Percentiles rank a stretch among this genome's conserved stretches.
Evolutionary conservation across 805 yeast genomes (phyloP).

Genomic region (Myxozyma lipomycoides): DNA sequence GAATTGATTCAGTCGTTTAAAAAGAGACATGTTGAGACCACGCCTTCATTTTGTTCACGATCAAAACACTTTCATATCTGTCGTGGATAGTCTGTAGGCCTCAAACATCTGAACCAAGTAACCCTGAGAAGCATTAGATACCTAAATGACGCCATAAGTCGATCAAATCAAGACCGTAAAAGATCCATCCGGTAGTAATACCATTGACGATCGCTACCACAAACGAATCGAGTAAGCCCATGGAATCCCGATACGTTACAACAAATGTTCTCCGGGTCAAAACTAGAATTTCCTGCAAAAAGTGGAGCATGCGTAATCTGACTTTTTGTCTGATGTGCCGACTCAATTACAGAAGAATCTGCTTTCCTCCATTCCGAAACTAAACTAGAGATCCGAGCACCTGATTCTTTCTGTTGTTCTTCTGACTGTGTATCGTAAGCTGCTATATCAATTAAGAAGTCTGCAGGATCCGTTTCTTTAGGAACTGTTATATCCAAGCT

Average conservation of each 20-base stretch:
- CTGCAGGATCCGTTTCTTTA: conserved; percentile 56
- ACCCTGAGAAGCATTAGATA: conserved; percentile 51
- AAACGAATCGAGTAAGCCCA: conserved; percentile 46
- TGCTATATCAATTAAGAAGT: conserved; percentile 53
- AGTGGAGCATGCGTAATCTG: conserved; percentile 44
- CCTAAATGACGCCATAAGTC: conserved; percentile 49
- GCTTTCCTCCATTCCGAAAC: conserved; percentile 40
- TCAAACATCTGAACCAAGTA: conserved; percentile 57
- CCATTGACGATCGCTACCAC: conserved; percentile 53
- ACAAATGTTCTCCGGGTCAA: conserved; percentile 46
- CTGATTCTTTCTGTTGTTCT: conserved; percentile 39
- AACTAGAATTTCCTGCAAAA: conserved; percentile 44
- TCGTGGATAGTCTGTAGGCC: conserved; percentile 52
- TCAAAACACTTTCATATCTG: conserved; percentile 55
- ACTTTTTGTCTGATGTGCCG: no score
- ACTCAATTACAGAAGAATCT: no score
- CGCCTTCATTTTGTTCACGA: conserved; percentile 67
- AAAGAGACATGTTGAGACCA: no score
- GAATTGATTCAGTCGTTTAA: no score
- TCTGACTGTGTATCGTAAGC: conserved; percentile 50
- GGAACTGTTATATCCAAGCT: conserved; percentile 47
- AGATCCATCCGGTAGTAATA: conserved; percentile 70
- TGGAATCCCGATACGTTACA: conserved; percentile 49
- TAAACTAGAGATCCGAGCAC: conserved; percentile 38
- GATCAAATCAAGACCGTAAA: conserved; percentile 58